phyloP scores from a whole-genome alignment of 2,329 filamentous ascomycete species.

The Penicillium sp. region DNA sequence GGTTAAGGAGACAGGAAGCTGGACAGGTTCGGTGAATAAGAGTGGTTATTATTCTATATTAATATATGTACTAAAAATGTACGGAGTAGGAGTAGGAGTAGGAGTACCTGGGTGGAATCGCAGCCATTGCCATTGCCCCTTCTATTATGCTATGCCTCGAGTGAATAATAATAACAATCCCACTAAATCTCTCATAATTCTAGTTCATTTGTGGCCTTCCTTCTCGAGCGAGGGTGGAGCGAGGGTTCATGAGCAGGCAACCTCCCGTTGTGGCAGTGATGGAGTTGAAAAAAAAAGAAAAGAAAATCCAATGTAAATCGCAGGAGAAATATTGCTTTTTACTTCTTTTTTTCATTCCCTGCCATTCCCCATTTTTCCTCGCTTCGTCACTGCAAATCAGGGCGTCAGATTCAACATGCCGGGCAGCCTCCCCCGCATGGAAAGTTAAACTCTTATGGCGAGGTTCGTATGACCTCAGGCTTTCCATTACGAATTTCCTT shows the following conservation, averaged over 20 bases:
- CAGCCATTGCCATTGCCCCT: background rate
- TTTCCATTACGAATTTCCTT: conserved; percentile 24
- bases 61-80: too few species aligned
- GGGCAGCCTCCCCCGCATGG: conserved; percentile 32
- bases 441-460: conserved; percentile 22
- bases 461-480: conserved; percentile 22
- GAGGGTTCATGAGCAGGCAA: conserved; percentile 3
- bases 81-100: too few species aligned
- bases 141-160: too few species aligned
- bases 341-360: background rate
- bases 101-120: conserved; percentile 1
- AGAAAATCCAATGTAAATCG: background rate
- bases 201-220: conserved; percentile 3
- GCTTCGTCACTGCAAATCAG: conserved; percentile 30
- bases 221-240: background rate
- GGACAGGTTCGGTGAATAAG: background rate
- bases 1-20: too few species aligned
- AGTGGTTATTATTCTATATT: too few species aligned
- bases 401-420: conserved; percentile 25
- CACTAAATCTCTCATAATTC: conserved; percentile 1
- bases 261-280: background rate
- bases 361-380: conserved; percentile 2
- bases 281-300: background rate
- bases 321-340: conserved; percentile 3
- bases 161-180: background rate